Conservation (phyloP, 1,284 basidiomycete species). For the Sparassis latifolia region DNA sequence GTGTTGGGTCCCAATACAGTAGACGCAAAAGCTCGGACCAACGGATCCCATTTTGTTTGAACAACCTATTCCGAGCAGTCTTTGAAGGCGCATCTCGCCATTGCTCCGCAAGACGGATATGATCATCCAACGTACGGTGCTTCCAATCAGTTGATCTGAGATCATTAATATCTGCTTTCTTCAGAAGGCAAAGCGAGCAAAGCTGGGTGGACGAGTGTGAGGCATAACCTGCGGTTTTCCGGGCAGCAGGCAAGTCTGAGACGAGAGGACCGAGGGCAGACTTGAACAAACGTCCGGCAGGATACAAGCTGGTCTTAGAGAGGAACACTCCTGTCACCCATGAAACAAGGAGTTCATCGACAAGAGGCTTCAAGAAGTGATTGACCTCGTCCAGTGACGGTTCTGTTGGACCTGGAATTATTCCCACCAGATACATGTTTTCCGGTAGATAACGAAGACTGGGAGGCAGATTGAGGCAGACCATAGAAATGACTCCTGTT, state of each 20-base stretch:
- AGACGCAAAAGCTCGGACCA: conserved; percentile 21
- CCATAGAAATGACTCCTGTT: conserved; percentile 15
- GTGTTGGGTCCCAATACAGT: conserved; percentile 30
- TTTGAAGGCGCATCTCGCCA: conserved; percentile 11
- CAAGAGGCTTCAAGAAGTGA: conserved; percentile 27
- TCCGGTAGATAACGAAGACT: conserved; percentile 18
- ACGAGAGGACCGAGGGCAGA: conserved; percentile 22
- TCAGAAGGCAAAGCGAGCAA: conserved; percentile 27
- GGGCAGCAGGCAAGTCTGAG: conserved; percentile 28
- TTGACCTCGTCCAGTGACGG: conserved; percentile 29
- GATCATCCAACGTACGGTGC: conserved; percentile 7
- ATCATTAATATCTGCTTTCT: conserved; percentile 22
- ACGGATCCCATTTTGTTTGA: conserved; percentile 17
- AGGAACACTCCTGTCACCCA: conserved; percentile 26
- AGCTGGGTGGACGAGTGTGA: conserved; percentile 18
- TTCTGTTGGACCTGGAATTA: conserved; percentile 30
- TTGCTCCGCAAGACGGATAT: conserved; percentile 10
- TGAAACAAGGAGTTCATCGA: conserved; percentile 25
- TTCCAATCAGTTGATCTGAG: conserved; percentile 18
- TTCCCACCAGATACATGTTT: conserved; percentile 23
- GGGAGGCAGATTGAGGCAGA: conserved; percentile 24
- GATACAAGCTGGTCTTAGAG: conserved; percentile 19
- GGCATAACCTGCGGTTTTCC: conserved; percentile 27
- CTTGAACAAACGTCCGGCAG: conserved; percentile 20
- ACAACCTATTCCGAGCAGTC: conserved; percentile 4